Base-by-base conservation (phyloP, 163 green algal species). In the Prototheca wickerhamii region DNA sequence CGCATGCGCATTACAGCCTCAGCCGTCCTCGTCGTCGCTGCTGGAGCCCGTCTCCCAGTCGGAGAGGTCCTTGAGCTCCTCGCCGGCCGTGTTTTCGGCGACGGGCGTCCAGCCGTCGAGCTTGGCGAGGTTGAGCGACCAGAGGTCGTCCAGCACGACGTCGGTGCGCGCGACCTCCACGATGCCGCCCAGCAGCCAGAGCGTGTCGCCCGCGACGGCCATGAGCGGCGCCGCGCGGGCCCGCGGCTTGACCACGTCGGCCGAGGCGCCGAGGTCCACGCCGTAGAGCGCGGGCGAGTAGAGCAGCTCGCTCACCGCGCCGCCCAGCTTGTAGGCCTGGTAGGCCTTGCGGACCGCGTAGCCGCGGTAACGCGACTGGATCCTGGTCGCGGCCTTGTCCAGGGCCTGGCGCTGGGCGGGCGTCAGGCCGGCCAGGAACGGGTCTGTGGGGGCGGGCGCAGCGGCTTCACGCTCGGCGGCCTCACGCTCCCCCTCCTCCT, bases 71-170 rank as follows among this genome's bases (percentile, higher is more conserved):
- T 74, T 73, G 63, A 91, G 87, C 1, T 90, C 85, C 63, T 92
- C 82, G 0, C 81, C 80, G 4, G 58, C 74, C 2, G 68, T 85
- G 77, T 91, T 90, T 29, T 84, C 76, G 53, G 77, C 73, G 3
- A 87, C 63, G 30, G 76, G 81, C 18, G 56, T 68, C 89, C 89
- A 97, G 29, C 82, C 89, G 65, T 96, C 85, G 49, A 96, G 76
- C 67, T 93, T 96, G 30, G 68, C 71, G n/a, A 97, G 71, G 74
- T 98, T 84, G 6, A 99, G 67, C 28, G 50, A 64, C 91, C 91
- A 99, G 51, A 98, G 71, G 75, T 99, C 93, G 71, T 98, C 93
- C 66, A 99, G 74, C n/a, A 89, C 92, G 4, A 99, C 76, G 69
- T 99, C 93, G 8, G 81, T 72, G 66, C 87, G 74, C 12, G 81